Evolutionary conservation across 1,284 basidiomycete genomes (phyloP), one percentile per base, ranked within the genome.

Genomic region (Sporisorium iseilematis-ciliati): DNA sequence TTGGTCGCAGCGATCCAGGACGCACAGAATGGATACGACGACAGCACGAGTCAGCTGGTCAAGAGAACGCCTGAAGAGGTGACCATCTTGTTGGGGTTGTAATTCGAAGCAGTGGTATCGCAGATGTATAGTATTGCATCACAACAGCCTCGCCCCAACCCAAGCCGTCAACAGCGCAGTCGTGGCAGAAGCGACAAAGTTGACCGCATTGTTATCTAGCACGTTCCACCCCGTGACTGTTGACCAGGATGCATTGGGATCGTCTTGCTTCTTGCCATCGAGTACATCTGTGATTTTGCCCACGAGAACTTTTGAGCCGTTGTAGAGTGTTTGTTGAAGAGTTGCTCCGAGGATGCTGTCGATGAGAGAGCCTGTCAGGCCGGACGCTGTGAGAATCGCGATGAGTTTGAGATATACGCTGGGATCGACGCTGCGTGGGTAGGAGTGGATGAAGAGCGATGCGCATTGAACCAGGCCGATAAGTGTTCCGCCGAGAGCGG

Each of bases 261-360:
- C 52, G 51, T 69, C 49, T 12, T 41, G 31, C n/a, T 63, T 61
- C 11, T 58, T 41, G 7, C 45, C 48, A 16, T 62, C 49, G 3
- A 46, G 43, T 2, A 58, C 46, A n/a, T 57, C 33, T 16, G 67
- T 59, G 16, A 57, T 25, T 7, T 58, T 40, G 7, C 75, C 80
- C 12, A 78, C 53, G 26, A 94, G 87, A 51, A 97, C 88, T 52
- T 89, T 87, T 70, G 87, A 86, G 40, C 86, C 86, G 10, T 91
- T 91, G 86, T 91, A 97, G 21, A 91, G 89, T 2, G 94, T 95
- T 61, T 89, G 87, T 80, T 98, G 95, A 0, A 96, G 84, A 0
- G 93, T 94, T 1, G 94, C 95, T 2, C 95, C 95, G 12, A 97
- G 88, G 2, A 97, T 0, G 53, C 60, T 64, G 20, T 75, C 73